Conservation (phyloP, 2,329 filamentous ascomycete genomes). For the Colletotrichum sublineola region DNA sequence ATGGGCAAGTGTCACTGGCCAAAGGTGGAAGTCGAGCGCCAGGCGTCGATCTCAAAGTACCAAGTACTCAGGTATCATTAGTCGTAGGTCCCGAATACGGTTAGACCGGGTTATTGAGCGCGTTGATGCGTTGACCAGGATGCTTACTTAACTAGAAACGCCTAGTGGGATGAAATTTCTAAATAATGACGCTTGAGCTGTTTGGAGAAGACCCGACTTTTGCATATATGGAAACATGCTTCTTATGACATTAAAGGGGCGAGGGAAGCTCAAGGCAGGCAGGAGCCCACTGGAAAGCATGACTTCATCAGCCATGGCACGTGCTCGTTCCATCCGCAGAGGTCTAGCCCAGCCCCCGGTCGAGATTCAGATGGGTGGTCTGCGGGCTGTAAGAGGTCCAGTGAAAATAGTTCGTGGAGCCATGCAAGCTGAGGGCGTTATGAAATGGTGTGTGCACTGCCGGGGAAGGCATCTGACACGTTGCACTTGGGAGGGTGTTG, state of each 20-base stretch:
- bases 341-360: not conserved
- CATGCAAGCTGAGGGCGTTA: conserved; percentile 29
- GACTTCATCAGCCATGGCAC: conserved; percentile 36
- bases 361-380: not conserved
- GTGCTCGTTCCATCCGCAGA: conserved; percentile 7
- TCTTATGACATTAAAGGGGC: not conserved
- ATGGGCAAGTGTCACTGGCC: conserved; percentile 8
- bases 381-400: conserved; percentile 1
- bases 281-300: conserved; percentile 19
- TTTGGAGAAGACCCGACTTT: not conserved
- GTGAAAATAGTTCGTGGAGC: conserved; percentile 2
- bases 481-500: conserved; percentile 6
- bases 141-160: not conserved
- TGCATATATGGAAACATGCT: not conserved
- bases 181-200: not conserved
- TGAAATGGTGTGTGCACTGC: conserved; percentile 24
- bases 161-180: not conserved
- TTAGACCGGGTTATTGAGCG: conserved; percentile 7
- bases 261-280: not conserved
- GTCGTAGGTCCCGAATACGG: conserved; percentile 11
- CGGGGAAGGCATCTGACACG: conserved; percentile 36
- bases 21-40: conserved; percentile 7
- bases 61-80: conserved; percentile 13
- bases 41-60: conserved; percentile 34
- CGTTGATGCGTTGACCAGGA: conserved; percentile 9